Evolutionary conservation across 768 basidiomycete genomes (phyloP).

Genomic region (Lactifluus subvellereus): DNA sequence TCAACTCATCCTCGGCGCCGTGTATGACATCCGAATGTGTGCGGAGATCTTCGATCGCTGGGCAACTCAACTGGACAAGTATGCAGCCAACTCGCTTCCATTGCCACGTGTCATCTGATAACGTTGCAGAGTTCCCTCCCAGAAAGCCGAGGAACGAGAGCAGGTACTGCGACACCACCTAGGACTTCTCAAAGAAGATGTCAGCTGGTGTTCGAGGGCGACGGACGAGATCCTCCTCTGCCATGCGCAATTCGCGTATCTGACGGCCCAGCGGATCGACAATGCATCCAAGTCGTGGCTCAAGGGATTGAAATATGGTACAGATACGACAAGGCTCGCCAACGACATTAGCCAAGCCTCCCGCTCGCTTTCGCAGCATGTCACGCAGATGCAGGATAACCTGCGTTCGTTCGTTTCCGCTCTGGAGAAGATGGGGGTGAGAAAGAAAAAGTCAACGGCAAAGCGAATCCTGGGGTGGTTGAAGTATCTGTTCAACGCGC

Average conservation of each 20-base stretch:
- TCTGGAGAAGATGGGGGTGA: constrained; percentile 10
- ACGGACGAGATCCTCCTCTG: constrained; percentile 13
- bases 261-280: constrained; percentile 13
- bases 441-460: background rate
- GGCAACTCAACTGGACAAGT: constrained; percentile 11
- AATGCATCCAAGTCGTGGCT: constrained; percentile 6
- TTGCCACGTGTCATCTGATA: background rate
- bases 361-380: background rate
- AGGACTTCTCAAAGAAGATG: background rate
- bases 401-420: constrained; percentile 8
- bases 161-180: background rate
- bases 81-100: background rate
- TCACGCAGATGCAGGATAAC: background rate
- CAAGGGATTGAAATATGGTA: constrained; percentile 3
- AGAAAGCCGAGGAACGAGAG: constrained; percentile 5
- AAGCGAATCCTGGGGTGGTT: constrained; percentile 11
- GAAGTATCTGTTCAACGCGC: constrained; percentile 6
- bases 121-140: background rate
- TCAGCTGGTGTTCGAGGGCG: constrained; percentile 2
- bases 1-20: background rate
- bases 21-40: constrained; percentile 15
- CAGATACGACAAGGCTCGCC: constrained; percentile 13
- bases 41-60: constrained; percentile 15
- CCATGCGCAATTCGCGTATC: constrained; percentile 9
- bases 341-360: constrained; percentile 9